A percentile compares a stretch with the other conserved stretches of the same genome.
Conservation (phyloP, 2,329 filamentous ascomycete genomes). For the Phyllosticta paracitricarpa region DNA sequence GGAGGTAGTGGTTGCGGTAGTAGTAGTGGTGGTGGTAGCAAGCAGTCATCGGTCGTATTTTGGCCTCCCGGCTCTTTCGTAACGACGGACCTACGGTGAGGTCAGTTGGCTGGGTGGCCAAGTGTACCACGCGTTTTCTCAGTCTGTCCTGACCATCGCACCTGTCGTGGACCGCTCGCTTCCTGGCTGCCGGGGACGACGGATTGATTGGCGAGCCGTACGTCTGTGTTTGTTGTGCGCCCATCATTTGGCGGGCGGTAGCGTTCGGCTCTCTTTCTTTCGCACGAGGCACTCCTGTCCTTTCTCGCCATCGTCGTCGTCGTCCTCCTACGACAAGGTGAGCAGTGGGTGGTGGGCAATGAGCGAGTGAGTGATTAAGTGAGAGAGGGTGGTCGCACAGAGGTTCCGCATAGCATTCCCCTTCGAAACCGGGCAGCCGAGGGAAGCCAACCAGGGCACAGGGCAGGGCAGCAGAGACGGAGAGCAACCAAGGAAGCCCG, state of each 20-base stretch:
- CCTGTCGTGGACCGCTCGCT: neutral
- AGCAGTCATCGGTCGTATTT: neutral
- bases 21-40: neutral
- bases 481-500: no score
- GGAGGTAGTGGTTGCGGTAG: neutral
- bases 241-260: conserved; percentile 13
- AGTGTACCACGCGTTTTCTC: neutral
- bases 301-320: no score
- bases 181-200: neutral
- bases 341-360: no score
- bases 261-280: neutral
- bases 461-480: no score
- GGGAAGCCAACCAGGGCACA: no score
- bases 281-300: neutral
- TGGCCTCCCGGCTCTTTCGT: neutral
- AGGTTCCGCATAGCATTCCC: no score
- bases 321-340: no score
- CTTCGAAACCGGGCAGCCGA: no score
- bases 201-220: no score
- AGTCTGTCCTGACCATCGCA: neutral
- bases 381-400: no score
- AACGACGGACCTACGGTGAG: no score
- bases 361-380: no score
- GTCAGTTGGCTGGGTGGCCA: neutral
- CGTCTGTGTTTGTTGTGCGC: neutral